Evolutionary conservation across 2,329 filamentous ascomycete species (phyloP), one percentile per base, ranked within the genome.

Genomic region (Aspergillus tamarii): DNA sequence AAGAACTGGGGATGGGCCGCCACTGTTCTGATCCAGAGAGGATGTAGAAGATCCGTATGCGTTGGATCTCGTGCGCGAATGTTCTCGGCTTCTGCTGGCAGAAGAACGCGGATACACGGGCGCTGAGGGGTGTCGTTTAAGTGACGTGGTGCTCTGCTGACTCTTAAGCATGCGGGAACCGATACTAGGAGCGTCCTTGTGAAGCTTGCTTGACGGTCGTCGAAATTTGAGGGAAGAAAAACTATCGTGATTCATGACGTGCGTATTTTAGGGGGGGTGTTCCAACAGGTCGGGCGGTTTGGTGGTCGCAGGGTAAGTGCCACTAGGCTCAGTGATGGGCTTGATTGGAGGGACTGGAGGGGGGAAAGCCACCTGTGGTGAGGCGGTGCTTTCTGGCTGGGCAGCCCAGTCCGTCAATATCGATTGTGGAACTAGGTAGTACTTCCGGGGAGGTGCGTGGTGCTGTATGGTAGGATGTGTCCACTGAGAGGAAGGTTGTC

Each of bases 51-150:
- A 83, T 50, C 76, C 80, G 73, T 80, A 82, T 36, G 78, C 78
- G 74, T 78, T 80, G 48, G 81, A 83, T 67, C 79, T 75, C 36
- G 81, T 81, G 57, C 81, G 78, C 60, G 76, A 67, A 69, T 81
- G 80, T 69, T 82, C 78, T 70, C 75, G 74, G 70, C 72, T 76
- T 62, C 72, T 72, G 66, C 71, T 74, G 57, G 73, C 73, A 62
- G 78, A 79, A 53, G 77, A 81, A 54, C 80, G 80, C 34, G 80
- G 80, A 62, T 80, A 79, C 39, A 80, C 76, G 30, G 80, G 80
- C 28, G 80, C 80, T 60, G 81, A 83, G 36, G 81, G 81, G 68
- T 82, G 80, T 69, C 81, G 76, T 68, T 80, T 81, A 62, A 83
- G 75, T 57, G 79, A 78, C 52, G 75, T 76, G 66, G 74, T 76